Conservation (phyloP, 1,139 yeast species). For the Suhomyces coccinellae region DNA sequence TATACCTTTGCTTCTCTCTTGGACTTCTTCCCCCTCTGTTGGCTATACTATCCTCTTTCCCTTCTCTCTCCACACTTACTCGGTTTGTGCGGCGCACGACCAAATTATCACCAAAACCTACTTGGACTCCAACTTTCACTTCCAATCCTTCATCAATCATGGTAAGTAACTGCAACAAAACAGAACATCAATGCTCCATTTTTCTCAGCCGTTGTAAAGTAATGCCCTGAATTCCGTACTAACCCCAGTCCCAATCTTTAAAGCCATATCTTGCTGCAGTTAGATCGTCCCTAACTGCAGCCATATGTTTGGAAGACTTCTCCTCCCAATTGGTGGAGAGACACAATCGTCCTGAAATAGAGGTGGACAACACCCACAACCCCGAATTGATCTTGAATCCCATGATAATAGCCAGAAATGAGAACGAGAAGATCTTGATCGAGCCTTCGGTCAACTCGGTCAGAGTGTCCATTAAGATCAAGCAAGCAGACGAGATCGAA, state of each 20-base stretch:
- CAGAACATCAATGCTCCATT: background rate
- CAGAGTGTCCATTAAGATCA: constrained; percentile 85
- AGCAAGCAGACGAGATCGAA: constrained; percentile 98
- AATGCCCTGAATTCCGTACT: background rate
- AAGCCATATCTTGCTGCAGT: constrained; percentile 95
- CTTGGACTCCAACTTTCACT: background rate
- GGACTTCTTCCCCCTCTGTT: too few relatives aligned
- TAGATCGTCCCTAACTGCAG: constrained; percentile 90
- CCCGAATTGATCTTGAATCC: constrained; percentile 88
- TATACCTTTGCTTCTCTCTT: too few relatives aligned
- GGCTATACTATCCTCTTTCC: too few relatives aligned
- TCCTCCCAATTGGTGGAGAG: constrained; percentile 95
- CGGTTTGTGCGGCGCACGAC: constrained; percentile 1
- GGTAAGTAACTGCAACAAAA: background rate
- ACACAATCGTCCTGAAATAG: constrained; percentile 96
- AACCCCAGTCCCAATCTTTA: constrained; percentile 75
- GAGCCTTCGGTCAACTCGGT: constrained; percentile 93
- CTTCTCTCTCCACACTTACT: background rate
- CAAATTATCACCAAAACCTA: background rate
- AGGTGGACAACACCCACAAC: constrained; percentile 61
- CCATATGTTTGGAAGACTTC: constrained; percentile 91
- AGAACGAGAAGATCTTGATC: constrained; percentile 86
- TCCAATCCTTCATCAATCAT: background rate
- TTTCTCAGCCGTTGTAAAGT: background rate
- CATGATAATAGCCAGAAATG: constrained; percentile 89